Evolutionary conservation across 768 basidiomycete genomes (phyloP).

Genomic region (Mycena haematopus): DNA sequence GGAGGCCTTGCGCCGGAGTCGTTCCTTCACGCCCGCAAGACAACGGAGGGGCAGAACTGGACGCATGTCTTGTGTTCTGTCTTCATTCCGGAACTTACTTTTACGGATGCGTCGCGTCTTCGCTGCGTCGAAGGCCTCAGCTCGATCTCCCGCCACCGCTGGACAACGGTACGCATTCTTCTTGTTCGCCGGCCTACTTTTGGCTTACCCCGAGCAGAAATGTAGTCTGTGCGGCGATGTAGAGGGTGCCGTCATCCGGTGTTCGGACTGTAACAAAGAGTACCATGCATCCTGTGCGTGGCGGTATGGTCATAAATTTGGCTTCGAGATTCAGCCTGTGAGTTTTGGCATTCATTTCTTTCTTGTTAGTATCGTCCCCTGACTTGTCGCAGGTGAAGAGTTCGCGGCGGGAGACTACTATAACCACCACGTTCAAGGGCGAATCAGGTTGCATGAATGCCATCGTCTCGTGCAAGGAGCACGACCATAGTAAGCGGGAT

Average conservation of each 20-base stretch:
- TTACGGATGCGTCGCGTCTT: constrained; percentile 75
- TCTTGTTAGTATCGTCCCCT: not conserved
- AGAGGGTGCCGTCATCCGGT: constrained; percentile 84
- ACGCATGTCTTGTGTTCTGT: constrained; percentile 89
- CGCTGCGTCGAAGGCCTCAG: constrained; percentile 88
- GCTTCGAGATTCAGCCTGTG: constrained; percentile 90
- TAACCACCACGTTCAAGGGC: constrained; percentile 76
- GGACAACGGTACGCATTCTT: constrained; percentile 66
- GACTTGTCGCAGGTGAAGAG: constrained; percentile 67
- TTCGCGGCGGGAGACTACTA: constrained; percentile 70
- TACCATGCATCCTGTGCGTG: constrained; percentile 94
- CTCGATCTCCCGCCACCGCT: constrained; percentile 70
- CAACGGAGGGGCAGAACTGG: constrained; percentile 94
- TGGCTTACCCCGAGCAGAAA: constrained; percentile 48
- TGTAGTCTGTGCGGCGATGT: constrained; percentile 77
- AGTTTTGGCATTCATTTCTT: constrained; percentile 34
- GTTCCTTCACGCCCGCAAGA: constrained; percentile 81
- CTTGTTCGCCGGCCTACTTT: not conserved
- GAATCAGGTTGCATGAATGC: constrained; percentile 82
- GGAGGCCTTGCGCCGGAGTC: constrained; percentile 58
- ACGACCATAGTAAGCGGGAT: constrained; percentile 66
- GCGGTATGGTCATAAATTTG: constrained; percentile 82
- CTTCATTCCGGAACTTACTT: constrained; percentile 85
- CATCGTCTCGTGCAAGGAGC: constrained; percentile 79
- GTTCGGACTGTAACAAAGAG: constrained; percentile 79